Conservation (phyloP, 768 basidiomycete genomes). For the Trametes coccinea region DNA sequence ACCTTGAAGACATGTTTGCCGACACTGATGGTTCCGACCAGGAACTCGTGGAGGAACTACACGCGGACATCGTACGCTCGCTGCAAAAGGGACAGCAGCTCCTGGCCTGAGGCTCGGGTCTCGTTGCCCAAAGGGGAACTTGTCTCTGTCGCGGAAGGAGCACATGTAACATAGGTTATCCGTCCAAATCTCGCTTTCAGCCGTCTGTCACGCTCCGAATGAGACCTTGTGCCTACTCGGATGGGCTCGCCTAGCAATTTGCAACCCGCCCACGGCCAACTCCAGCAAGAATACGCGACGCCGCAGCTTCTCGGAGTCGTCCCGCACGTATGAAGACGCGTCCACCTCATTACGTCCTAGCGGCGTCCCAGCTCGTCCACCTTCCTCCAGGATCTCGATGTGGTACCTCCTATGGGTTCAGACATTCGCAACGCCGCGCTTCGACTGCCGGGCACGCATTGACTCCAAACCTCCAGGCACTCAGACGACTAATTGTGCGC, state of each 20-base stretch:
- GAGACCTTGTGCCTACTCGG: neutral
- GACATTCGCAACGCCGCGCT: neutral
- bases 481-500: neutral
- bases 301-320: neutral
- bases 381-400: neutral
- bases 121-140: constrained; percentile 1
- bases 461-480: neutral
- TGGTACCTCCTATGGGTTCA: neutral
- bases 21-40: constrained; percentile 27
- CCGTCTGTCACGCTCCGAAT: constrained; percentile 18
- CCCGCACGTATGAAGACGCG: neutral
- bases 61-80: constrained; percentile 44
- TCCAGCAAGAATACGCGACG: constrained; percentile 2
- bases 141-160: neutral
- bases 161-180: constrained; percentile 11
- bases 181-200: neutral
- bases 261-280: neutral
- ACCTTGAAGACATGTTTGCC: constrained; percentile 16
- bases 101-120: constrained; percentile 10
- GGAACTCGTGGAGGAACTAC: constrained; percentile 57
- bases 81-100: constrained; percentile 27
- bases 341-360: constrained; percentile 13
- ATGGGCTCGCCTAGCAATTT: neutral
- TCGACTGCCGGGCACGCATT: neutral
- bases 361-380: neutral